Percentiles rank a stretch among this genome's conserved stretches.
Evolutionary conservation across 768 basidiomycete species (phyloP).

Genomic region (Xerocomellus chrysenteron): DNA sequence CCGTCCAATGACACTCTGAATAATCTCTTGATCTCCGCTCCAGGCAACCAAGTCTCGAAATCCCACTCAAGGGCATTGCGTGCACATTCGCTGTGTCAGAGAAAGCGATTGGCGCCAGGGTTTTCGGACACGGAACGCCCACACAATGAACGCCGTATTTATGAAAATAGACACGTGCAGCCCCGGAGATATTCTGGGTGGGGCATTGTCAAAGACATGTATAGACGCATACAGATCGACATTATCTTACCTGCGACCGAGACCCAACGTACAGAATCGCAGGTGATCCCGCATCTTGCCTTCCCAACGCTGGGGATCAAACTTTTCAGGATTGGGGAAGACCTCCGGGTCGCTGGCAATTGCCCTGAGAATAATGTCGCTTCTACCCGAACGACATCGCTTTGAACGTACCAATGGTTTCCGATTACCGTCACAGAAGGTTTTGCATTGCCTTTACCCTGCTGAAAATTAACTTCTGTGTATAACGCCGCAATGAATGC

Average conservation of each 20-base stretch:
- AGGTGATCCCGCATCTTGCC: neutral
- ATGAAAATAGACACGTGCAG: neutral
- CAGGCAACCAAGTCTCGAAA: neutral
- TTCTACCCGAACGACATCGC: too few relatives aligned
- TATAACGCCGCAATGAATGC: neutral
- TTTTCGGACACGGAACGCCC: neutral
- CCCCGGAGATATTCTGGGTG: neutral
- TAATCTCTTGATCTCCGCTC: slow-evolving; percentile 1
- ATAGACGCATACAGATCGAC: neutral
- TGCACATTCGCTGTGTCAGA: neutral
- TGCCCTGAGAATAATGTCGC: neutral
- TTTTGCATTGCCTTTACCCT: slow-evolving; percentile 26
- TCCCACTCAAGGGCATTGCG: neutral
- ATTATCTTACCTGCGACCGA: neutral
- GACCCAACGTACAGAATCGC: neutral
- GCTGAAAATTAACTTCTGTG: neutral
- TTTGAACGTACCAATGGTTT: slow-evolving; percentile 9
- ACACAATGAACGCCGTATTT: neutral
- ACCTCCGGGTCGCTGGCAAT: slow-evolving; percentile 13
- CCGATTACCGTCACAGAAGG: slow-evolving; percentile 22
- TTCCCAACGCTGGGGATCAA: slow-evolving; percentile 1
- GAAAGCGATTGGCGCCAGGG: neutral
- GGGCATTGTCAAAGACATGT: too few relatives aligned
- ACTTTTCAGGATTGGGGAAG: slow-evolving; percentile 9
- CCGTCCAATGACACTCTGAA: slow-evolving; percentile 1